A percentile compares a stretch with the other conserved stretches of the same genome.
Evolutionary conservation across 495 filamentous ascomycete genomes (phyloP).

Genomic region (Podospora didyma): DNA sequence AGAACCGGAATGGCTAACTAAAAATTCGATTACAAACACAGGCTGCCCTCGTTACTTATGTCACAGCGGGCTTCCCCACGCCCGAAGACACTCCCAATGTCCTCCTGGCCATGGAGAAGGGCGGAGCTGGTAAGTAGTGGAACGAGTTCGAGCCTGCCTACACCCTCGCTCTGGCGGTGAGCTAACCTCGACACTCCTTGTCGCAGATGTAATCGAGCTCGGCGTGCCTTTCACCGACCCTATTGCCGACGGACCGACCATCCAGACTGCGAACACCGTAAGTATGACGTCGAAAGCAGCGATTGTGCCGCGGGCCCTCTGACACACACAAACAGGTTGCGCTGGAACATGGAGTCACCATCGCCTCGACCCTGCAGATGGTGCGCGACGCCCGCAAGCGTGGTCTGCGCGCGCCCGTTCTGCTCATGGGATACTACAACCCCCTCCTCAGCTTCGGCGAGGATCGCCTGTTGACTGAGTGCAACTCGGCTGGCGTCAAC

Average conservation of each 20-base stretch:
- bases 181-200: neutral
- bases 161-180: neutral
- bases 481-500: slow-evolving; percentile 82
- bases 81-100: slow-evolving; percentile 76
- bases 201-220: slow-evolving; percentile 72
- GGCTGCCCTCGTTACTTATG: slow-evolving; percentile 89
- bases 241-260: slow-evolving; percentile 92
- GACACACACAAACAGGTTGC: slow-evolving; percentile 41
- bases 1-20: no score
- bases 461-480: slow-evolving; percentile 79
- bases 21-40: slow-evolving; percentile 12
- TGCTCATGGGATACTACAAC: slow-evolving; percentile 99
- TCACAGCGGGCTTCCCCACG: slow-evolving; percentile 92
- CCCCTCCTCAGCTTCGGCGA: slow-evolving; percentile 90
- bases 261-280: slow-evolving; percentile 85
- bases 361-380: slow-evolving; percentile 70
- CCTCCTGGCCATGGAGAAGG: slow-evolving; percentile 83
- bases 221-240: slow-evolving; percentile 97
- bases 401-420: slow-evolving; percentile 74
- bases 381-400: slow-evolving; percentile 69
- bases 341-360: slow-evolving; percentile 82
- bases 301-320: neutral
- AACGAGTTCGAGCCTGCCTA: no score
- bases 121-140: slow-evolving; percentile 70
- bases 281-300: neutral